These are phyloP conservation scores for Lunularia cruciata DNA, from an alignment of 225 moss, liverwort and hornwort genomes.

Conservation along the genomic window DNA sequence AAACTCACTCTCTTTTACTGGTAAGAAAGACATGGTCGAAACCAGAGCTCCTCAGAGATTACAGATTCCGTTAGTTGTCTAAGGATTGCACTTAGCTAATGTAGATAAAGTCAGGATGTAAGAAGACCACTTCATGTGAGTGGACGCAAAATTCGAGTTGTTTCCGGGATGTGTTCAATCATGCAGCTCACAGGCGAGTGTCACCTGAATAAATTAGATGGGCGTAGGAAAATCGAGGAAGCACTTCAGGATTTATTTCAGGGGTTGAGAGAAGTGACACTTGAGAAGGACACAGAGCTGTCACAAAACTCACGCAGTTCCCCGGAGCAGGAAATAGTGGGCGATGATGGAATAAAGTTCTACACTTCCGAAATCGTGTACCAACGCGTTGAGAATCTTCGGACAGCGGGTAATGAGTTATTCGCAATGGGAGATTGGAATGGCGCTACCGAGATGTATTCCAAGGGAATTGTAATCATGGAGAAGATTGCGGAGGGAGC, in stretches of 20 bases:
- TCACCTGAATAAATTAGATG: conserved; percentile 1
- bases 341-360: neutral
- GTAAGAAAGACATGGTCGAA: too few relatives aligned
- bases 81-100: too few relatives aligned
- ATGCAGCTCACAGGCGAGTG: conserved; percentile 12
- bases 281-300: conserved; percentile 19
- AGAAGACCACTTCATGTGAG: too few relatives aligned
- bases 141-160: too few relatives aligned
- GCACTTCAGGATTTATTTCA: conserved; percentile 16
- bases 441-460: conserved; percentile 65
- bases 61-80: too few relatives aligned
- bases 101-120: too few relatives aligned
- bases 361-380: conserved; percentile 7
- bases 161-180: conserved; percentile 20
- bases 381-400: conserved; percentile 36
- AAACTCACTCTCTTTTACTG: too few relatives aligned
- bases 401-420: conserved; percentile 58
- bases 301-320: conserved; percentile 3
- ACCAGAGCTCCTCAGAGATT: too few relatives aligned
- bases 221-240: conserved; percentile 13
- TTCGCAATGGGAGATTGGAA: conserved; percentile 60
- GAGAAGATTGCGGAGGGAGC: neutral
- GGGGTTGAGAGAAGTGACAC: conserved; percentile 4
- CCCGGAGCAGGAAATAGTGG: neutral
- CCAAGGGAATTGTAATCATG: conserved; percentile 49